Evolutionary conservation across 371 early-diverging fungal genomes (phyloP), one percentile per base, ranked within the genome.

Genomic region (Mortierella sp.): DNA sequence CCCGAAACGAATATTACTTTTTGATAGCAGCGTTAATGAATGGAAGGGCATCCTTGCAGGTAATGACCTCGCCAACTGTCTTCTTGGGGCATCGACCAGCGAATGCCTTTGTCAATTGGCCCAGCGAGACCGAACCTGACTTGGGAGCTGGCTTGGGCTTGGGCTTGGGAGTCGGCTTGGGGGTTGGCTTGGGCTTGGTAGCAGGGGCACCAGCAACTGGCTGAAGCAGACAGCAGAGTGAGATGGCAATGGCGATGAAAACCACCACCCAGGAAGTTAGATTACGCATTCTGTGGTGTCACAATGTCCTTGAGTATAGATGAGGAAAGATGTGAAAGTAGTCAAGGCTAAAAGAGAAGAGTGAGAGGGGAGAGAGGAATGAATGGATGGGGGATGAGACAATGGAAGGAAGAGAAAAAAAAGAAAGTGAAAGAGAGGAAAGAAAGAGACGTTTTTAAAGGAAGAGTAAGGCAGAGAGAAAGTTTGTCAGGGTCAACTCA

Each of bases 41-140:
- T 11, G 79, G 79, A 7, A 79, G 66, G 15, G 79, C 79, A 28
- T 79, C 79, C 19, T 59, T 48, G 67, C 79, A 79, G 28, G 70
- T 45, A 26, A 79, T 72, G 25, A 44, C 55, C n/a, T 71, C 76
- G 46, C 65, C 72, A 2, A 7, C 7, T 16, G 76, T 76, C 29
- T 56, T 44, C 1, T 5, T 51, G 11, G 71, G 76, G 18, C 72
- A 76, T 18, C 64, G 45, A 18, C 72, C 68, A 7, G 52, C 64
- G 26, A 68, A 67, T 1, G 76, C 76, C 23, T 19, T 21, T 48
- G 65, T 50, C 26, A 77, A 60, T 37, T 37, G 37, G 3, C 5
- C 37, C 37, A 37, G 9, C 37, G 37, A 37, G 37, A 37, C 37
- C 3, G 37, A 9, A 37, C 37, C 37, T 9, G 37, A 37, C 12